These are phyloP conservation scores for Cryptococcus sp. DNA, from an alignment of 1,284 basidiomycete species.

Conservation along the genomic window DNA sequence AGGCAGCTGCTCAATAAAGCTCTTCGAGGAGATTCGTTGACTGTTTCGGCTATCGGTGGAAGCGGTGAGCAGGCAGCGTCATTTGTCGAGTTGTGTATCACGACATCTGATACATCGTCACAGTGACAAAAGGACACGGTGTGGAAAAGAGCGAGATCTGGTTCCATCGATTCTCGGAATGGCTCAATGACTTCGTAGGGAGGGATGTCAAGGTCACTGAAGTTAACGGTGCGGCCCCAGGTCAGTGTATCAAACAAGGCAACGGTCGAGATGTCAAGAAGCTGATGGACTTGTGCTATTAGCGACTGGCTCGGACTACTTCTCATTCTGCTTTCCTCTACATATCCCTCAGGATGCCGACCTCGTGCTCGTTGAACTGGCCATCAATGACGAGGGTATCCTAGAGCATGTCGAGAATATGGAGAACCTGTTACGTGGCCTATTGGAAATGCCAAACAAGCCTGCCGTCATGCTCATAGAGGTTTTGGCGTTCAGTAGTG, in stretches of 20 bases:
- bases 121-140: slow-evolving; percentile 50
- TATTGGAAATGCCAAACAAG: slow-evolving; percentile 40
- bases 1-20: slow-evolving; percentile 40
- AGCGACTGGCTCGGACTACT: slow-evolving; percentile 53
- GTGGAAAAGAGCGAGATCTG: slow-evolving; percentile 42
- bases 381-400: slow-evolving; percentile 50
- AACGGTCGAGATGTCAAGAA: neutral
- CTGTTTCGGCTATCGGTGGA: slow-evolving; percentile 45
- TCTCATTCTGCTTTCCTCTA: slow-evolving; percentile 50
- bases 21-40: slow-evolving; percentile 42
- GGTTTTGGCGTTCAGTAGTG: slow-evolving; percentile 45
- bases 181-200: slow-evolving; percentile 38
- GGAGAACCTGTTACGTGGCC: slow-evolving; percentile 50
- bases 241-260: slow-evolving; percentile 16
- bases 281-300: neutral
- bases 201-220: slow-evolving; percentile 23
- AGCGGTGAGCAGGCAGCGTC: slow-evolving; percentile 35
- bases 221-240: slow-evolving; percentile 49
- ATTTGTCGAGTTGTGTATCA: neutral
- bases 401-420: slow-evolving; percentile 50
- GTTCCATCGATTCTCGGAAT: slow-evolving; percentile 40
- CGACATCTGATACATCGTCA: neutral
- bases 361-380: slow-evolving; percentile 49
- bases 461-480: slow-evolving; percentile 50
- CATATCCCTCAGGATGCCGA: slow-evolving; percentile 46